Conservation (phyloP, 192 early-diverging fungal species). For the Martensiomyces pterosporus region DNA sequence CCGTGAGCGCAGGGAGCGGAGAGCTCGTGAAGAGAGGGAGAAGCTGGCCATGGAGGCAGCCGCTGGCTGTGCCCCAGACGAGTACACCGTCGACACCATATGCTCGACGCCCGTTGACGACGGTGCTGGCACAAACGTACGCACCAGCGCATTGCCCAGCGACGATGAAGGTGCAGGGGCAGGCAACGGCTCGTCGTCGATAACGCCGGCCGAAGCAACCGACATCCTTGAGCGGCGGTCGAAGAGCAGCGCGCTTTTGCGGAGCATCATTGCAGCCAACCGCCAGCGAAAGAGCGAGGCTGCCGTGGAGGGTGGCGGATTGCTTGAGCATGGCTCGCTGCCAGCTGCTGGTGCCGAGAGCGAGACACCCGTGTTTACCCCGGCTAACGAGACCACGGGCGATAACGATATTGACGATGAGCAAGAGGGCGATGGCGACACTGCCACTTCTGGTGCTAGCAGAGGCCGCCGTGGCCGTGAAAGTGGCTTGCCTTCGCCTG, state of each 20-base stretch:
- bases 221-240: conserved; percentile 23
- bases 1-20: conserved; percentile 28
- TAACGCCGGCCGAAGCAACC: not conserved
- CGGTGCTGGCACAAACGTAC: not conserved
- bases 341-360: not conserved
- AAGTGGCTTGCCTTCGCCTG: too few species aligned
- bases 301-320: not conserved
- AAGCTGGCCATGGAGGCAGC: conserved; percentile 29
- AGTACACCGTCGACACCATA: too few species aligned
- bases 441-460: not conserved
- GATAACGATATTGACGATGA: conserved; percentile 1
- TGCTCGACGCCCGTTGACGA: conserved; percentile 2
- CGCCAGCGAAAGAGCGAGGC: conserved; percentile 31
- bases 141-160: conserved; percentile 3
- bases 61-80: conserved; percentile 13
- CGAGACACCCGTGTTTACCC: not conserved
- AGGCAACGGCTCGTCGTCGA: too few species aligned
- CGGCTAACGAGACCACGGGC: not conserved
- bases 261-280: conserved; percentile 43
- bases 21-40: conserved; percentile 31
- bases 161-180: conserved; percentile 16
- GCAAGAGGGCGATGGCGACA: not conserved
- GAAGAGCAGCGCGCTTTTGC: conserved; percentile 33
- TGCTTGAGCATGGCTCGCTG: not conserved
- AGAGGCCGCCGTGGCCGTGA: too few species aligned